Conservation (phyloP, 2,329 filamentous ascomycete genomes). For the Fusarium algeriense region DNA sequence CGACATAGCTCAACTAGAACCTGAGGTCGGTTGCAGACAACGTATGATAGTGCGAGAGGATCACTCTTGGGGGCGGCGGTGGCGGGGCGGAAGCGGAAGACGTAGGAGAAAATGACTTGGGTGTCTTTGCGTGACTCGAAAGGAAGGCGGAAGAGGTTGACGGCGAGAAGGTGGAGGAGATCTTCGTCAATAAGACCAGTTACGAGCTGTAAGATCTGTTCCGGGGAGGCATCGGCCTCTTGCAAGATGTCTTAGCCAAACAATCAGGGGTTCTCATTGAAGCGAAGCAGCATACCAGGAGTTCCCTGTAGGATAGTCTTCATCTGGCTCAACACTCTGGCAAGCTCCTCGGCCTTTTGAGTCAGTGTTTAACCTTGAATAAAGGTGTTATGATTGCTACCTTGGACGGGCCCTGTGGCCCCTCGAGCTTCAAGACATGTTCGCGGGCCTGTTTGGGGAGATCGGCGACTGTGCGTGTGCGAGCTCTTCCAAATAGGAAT, state of each 20-base stretch:
- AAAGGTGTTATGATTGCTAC: conserved; percentile 48
- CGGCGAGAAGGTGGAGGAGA: conserved; percentile 84
- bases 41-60: conserved; percentile 87
- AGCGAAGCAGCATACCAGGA: conserved; percentile 70
- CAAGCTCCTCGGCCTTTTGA: conserved; percentile 83
- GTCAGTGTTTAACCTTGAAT: neutral
- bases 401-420: conserved; percentile 61
- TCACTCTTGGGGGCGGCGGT: conserved; percentile 76
- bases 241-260: conserved; percentile 36
- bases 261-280: conserved; percentile 9
- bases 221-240: conserved; percentile 89
- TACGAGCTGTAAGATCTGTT: conserved; percentile 89
- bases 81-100: conserved; percentile 87
- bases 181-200: conserved; percentile 89
- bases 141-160: conserved; percentile 84
- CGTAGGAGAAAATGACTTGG: conserved; percentile 94
- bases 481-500: conserved; percentile 67
- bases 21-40: conserved; percentile 87
- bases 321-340: conserved; percentile 88
- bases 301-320: conserved; percentile 94
- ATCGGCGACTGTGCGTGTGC: conserved; percentile 65
- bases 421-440: conserved; percentile 65
- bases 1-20: conserved; percentile 89
- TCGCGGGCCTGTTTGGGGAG: conserved; percentile 68
- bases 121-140: conserved; percentile 98